These are phyloP conservation scores for Myriosclerotinia duriaeana DNA, from an alignment of 2,329 filamentous ascomycete genomes.

Conservation along the genomic window DNA sequence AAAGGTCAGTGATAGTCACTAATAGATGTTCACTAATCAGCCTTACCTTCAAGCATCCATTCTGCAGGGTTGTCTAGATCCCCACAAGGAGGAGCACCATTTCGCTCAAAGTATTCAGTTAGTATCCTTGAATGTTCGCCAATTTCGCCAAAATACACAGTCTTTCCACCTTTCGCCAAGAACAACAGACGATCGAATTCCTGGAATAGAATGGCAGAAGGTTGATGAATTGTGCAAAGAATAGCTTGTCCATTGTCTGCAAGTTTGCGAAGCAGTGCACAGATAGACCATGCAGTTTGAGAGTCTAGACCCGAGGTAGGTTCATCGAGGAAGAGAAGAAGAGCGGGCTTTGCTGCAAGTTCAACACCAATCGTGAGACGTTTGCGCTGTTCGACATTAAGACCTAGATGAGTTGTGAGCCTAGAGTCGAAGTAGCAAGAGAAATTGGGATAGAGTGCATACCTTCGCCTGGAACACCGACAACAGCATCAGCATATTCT, in stretches of 20 bases:
- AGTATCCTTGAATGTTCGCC: slow-evolving; percentile 68
- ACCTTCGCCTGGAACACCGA: slow-evolving; percentile 83
- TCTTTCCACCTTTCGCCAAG: slow-evolving; percentile 71
- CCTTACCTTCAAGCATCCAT: slow-evolving; percentile 63
- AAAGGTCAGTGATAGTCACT: slow-evolving; percentile 24
- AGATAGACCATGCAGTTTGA: slow-evolving; percentile 91
- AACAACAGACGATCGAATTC: slow-evolving; percentile 82
- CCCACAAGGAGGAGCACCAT: slow-evolving; percentile 66
- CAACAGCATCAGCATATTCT: slow-evolving; percentile 83
- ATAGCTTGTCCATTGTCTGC: slow-evolving; percentile 88
- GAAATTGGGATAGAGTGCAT: not conserved
- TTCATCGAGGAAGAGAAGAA: slow-evolving; percentile 91
- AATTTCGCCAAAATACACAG: slow-evolving; percentile 80
- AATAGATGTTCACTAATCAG: not conserved
- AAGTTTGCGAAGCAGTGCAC: slow-evolving; percentile 83
- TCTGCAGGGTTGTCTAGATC: slow-evolving; percentile 75
- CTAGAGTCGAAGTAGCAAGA: not conserved
- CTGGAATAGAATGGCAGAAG: slow-evolving; percentile 93
- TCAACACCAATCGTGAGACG: slow-evolving; percentile 93
- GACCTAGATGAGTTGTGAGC: slow-evolving; percentile 43
- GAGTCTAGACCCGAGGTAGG: slow-evolving; percentile 92
- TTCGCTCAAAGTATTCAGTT: slow-evolving; percentile 73
- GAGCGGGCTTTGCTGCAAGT: slow-evolving; percentile 83
- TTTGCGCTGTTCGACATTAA: slow-evolving; percentile 69
- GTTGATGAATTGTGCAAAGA: slow-evolving; percentile 96